Percentiles rank a stretch among this genome's conserved stretches.
These are phyloP conservation scores for Starmera dryadoides DNA, from an alignment of 805 yeast genomes.

Conservation along the genomic window DNA sequence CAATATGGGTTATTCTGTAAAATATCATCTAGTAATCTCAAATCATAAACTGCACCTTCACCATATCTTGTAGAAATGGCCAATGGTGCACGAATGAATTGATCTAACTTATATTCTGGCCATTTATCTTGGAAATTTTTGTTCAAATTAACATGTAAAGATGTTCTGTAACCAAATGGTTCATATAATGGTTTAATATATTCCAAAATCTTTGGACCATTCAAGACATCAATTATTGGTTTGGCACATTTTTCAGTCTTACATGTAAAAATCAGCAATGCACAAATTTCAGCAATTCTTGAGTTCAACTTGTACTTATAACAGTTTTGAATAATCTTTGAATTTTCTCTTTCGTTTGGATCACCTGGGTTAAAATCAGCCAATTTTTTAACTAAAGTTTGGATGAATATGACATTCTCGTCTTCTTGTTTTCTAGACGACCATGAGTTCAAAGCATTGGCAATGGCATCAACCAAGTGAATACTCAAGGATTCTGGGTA, in stretches of 20 bases:
- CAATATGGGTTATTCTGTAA: slow-evolving; percentile 39
- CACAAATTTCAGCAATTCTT: slow-evolving; percentile 67
- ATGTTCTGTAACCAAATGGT: slow-evolving; percentile 38
- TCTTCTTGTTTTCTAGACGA: slow-evolving; percentile 47
- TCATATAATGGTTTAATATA: slow-evolving; percentile 29
- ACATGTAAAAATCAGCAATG: slow-evolving; percentile 60
- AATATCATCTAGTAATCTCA: slow-evolving; percentile 54
- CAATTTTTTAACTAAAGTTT: slow-evolving; percentile 28
- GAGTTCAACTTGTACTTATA: slow-evolving; percentile 54
- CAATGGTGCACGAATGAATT: slow-evolving; percentile 43
- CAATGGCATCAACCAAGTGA: slow-evolving; percentile 63
- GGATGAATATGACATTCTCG: slow-evolving; percentile 33
- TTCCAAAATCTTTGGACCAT: slow-evolving; percentile 26
- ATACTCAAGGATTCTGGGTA: slow-evolving; percentile 60
- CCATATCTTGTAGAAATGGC: slow-evolving; percentile 44
- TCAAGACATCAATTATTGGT: slow-evolving; percentile 35
- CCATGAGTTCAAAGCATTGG: slow-evolving; percentile 76
- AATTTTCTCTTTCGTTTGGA: slow-evolving; percentile 4
- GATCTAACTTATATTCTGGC: slow-evolving; percentile 38
- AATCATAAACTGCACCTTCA: slow-evolving; percentile 45
- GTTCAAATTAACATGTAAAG: slow-evolving; percentile 38
- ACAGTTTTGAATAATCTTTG: slow-evolving; percentile 31
- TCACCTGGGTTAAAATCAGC: slow-evolving; percentile 21
- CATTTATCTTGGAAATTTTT: slow-evolving; percentile 40
- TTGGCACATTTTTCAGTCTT: slow-evolving; percentile 32